Base-by-base conservation (phyloP, 805 yeast genomes). In the Saccharomyces kudriavzevii region DNA sequence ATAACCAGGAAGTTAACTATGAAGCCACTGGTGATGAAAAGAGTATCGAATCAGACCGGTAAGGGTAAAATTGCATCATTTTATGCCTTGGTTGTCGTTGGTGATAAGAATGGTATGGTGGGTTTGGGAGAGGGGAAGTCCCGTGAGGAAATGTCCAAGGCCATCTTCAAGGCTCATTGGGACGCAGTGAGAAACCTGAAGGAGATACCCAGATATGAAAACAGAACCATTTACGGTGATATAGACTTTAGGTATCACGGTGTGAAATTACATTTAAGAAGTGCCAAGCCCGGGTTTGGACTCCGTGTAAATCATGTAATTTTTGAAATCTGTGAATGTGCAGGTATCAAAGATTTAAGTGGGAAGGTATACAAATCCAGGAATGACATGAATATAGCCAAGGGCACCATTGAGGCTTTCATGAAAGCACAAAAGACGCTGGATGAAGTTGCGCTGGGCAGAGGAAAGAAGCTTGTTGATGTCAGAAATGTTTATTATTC, bases 41-140 rank as follows among this genome's bases (percentile, higher is more conserved):
- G 87, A 50, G 98, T 92, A 26, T 83, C 90, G 52, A 89, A 89
- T 68, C 96, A 89, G 77, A 92, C 97, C 1, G 83, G 89, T 43
- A 88, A 89, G 75, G 97, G 97, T 69, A 90, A 89, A 68, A 88
- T 88, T 59, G 82, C 85, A 50, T 81, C 89, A 43, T 85, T 82
- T 69, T 92, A 87, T 70, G 86, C 90, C 0, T 70, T 94, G 58
- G 92, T 90, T 13, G 87, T 90, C 40, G 97, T 87, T 14, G 99
- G 99, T 49, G 96, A 94, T 71, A 80, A 84, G 52, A 87, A 88
- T 59, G 99, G 99, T 58, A 87, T 89, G 85, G 77, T 94, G 55
- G 98, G 98, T 40, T 75, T 91, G 49, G 99, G 98, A 49, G 96
- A 90, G 70, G 99, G 98, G 57, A 89, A 88, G 66, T 92, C 94